These are phyloP conservation scores for Setaria italica DNA, from an alignment of 202 grass and related monocot genomes.

Conservation along the genomic window DNA sequence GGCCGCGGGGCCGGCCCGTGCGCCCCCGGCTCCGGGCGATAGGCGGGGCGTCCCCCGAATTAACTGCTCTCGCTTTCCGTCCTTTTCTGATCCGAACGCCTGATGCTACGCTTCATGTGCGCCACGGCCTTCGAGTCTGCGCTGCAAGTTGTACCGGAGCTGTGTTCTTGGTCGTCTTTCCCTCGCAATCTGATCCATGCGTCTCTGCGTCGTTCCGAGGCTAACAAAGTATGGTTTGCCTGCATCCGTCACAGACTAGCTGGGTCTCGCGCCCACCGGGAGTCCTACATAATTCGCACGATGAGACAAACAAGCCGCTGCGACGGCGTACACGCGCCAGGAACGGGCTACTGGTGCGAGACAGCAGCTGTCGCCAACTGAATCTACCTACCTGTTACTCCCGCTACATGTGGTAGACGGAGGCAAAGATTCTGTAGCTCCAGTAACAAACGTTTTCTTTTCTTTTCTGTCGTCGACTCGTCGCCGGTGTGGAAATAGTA, in stretches of 20 bases:
- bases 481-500: background rate
- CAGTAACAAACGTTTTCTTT: background rate
- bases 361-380: slow-evolving; percentile 6
- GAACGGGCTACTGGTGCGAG: background rate
- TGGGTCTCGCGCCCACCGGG: background rate
- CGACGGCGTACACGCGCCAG: background rate
- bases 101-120: slow-evolving; percentile 8
- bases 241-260: background rate
- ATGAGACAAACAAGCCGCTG: background rate
- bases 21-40: slow-evolving; percentile 18
- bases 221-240: background rate
- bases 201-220: background rate
- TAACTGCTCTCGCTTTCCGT: slow-evolving; percentile 27
- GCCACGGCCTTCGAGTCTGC: background rate
- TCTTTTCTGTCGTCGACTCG: background rate
- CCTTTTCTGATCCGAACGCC: background rate
- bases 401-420: background rate
- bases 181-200: background rate
- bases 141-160: background rate
- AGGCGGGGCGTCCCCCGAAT: background rate
- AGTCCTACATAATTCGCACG: background rate
- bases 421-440: background rate
- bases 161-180: background rate
- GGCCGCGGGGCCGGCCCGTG: background rate
- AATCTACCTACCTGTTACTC: background rate